Conservation (phyloP, 495 filamentous ascomycete genomes). For the Pyronema domesticum region DNA sequence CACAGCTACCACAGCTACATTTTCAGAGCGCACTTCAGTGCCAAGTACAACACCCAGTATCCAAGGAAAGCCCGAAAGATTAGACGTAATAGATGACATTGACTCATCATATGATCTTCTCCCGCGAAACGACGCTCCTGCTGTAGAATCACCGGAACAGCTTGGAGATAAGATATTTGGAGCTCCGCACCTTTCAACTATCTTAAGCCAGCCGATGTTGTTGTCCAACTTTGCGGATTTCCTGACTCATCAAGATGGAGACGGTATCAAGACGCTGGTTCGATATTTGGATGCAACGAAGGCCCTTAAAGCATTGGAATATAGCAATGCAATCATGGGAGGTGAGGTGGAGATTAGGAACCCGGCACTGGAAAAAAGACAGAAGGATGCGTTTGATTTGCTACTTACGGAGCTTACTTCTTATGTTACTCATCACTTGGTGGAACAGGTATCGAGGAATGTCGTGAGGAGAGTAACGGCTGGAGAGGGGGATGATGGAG, state of each 20-base stretch:
- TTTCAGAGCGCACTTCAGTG: too few species aligned
- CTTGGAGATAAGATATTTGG: not conserved
- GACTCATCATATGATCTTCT: conserved; percentile 1
- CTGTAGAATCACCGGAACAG: not conserved
- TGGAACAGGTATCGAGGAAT: conserved; percentile 37
- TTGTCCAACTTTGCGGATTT: conserved; percentile 40
- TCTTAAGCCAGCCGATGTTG: conserved; percentile 20
- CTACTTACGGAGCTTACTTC: conserved; percentile 42
- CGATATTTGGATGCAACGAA: conserved; percentile 45
- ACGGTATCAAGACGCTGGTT: conserved; percentile 37
- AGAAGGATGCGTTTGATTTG: not conserved
- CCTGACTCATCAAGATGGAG: conserved; percentile 33
- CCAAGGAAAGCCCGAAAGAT: too few species aligned
- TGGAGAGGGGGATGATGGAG: conserved; percentile 33
- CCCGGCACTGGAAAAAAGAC: not conserved
- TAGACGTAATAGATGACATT: too few species aligned
- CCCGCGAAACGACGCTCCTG: not conserved
- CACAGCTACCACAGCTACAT: too few species aligned
- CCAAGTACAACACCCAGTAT: too few species aligned
- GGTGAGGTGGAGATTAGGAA: conserved; percentile 27
- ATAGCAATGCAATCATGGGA: conserved; percentile 45
- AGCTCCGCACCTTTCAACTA: not conserved
- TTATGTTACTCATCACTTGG: conserved; percentile 46
- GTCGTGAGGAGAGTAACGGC: conserved; percentile 41
- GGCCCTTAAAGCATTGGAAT: conserved; percentile 44